These are phyloP conservation scores for Calcarisporium arbuscula DNA, from an alignment of 2,329 filamentous ascomycete species.

Conservation along the genomic window DNA sequence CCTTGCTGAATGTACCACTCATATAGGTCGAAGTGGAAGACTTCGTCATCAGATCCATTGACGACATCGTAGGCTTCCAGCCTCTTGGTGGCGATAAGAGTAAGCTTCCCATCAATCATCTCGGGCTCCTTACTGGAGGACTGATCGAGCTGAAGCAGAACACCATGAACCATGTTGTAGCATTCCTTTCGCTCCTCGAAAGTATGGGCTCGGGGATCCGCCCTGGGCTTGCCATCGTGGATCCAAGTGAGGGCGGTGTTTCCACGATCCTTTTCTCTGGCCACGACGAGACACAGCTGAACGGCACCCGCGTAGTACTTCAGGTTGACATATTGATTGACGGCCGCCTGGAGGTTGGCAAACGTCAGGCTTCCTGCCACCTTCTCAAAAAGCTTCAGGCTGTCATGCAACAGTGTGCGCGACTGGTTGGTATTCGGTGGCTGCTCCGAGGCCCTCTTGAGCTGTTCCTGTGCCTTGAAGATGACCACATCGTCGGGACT, in stretches of 20 bases:
- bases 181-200: constrained; percentile 70
- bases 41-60: constrained; percentile 79
- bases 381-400: constrained; percentile 78
- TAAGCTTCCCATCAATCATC: constrained; percentile 70
- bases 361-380: constrained; percentile 78
- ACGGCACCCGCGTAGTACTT: constrained; percentile 94
- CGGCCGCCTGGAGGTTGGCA: constrained; percentile 71
- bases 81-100: constrained; percentile 69
- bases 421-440: constrained; percentile 68
- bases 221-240: constrained; percentile 68
- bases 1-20: constrained; percentile 91
- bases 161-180: constrained; percentile 82
- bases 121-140: constrained; percentile 64
- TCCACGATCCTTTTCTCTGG: constrained; percentile 76
- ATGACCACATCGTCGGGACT: constrained; percentile 95
- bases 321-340: constrained; percentile 71
- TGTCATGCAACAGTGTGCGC: constrained; percentile 79
- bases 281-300: constrained; percentile 76
- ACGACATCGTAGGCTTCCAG: constrained; percentile 88
- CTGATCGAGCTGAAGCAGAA: constrained; percentile 70
- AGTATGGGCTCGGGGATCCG: constrained; percentile 61
- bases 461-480: constrained; percentile 94
- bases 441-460: constrained; percentile 81
- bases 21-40: constrained; percentile 94
- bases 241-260: constrained; percentile 83